Evolutionary conservation across 805 yeast species (phyloP), one percentile per base, ranked within the genome.

Genomic region (Candida tallmaniae): DNA sequence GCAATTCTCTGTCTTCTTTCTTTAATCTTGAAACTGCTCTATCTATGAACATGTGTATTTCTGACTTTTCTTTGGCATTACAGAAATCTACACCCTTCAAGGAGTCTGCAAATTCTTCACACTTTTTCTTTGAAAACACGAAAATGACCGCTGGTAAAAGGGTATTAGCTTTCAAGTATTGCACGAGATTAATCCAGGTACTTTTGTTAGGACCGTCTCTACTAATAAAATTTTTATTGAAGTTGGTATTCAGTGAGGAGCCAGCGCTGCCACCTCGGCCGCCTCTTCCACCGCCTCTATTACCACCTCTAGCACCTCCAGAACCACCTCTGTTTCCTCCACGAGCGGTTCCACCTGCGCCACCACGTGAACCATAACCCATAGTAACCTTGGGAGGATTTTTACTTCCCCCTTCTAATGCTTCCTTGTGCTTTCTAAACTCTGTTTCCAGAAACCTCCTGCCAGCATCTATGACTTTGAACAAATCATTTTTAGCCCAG

Each of bases 131-230:
- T 20, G 96, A 87, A 52, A 93, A 93, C 2, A 93, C 97, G 54
- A 93, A 93, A 4, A 86, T 68, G 12, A 93, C 97, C 3, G 85
- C 96, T 0, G 98, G 98, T 18, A 89, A 65, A n/a, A 93, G 63
- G 30, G 76, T 76, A 29, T 82, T 70, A 21, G 73, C 69, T 44
- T 78, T 77, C 45, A 93, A 61, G 41, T 73, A 76, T 36, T 84
- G 84, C 6, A 85, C 85, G 23, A 93, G 56, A 16, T 78, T 74
- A 3, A 74, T 54, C 88, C 96, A 84, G 1, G 90, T 78, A 47
- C 75, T 81, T 48, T 83, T 86, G 39, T 78, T 80, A 16, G 96
- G 95, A 0, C 81, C 81, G 50, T 80, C 79, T 44, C 44, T 38
- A 13, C 35, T 62, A 50, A 27, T 62, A 56, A 17, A 35, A 40